These are phyloP conservation scores for Pseudogymnoascus destructans DNA, from an alignment of 2,329 filamentous ascomycete species.

Conservation along the genomic window DNA sequence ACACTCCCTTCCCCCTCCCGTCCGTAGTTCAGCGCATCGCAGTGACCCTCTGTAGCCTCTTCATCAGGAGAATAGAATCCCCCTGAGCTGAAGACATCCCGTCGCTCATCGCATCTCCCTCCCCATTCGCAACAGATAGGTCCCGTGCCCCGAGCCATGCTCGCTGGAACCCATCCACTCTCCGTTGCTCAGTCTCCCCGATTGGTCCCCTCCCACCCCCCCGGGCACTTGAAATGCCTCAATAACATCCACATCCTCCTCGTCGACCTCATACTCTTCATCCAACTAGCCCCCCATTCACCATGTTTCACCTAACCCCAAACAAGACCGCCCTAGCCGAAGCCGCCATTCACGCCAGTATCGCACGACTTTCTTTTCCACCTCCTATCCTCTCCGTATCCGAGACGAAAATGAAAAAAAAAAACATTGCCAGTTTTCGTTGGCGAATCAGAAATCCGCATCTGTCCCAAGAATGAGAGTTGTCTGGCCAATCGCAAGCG, in stretches of 20 bases:
- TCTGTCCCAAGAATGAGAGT: neutral
- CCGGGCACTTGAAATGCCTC: constrained; percentile 7
- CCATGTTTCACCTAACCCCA: neutral
- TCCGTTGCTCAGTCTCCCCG: neutral
- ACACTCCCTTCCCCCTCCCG: constrained; percentile 2
- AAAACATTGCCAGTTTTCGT: neutral
- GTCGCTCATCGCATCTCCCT: neutral
- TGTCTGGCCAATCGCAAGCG: neutral
- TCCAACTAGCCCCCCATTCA: neutral
- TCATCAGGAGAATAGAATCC: neutral
- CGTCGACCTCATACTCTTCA: neutral
- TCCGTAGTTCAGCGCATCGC: neutral
- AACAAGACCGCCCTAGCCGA: neutral
- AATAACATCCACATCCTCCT: neutral
- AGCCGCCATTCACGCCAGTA: neutral
- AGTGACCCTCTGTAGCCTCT: neutral
- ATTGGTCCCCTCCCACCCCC: neutral
- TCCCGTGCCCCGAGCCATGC: neutral
- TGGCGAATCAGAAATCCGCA: neutral
- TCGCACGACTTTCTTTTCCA: neutral
- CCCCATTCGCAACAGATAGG: neutral
- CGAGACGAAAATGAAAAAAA: constrained; percentile 3
- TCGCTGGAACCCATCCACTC: neutral
- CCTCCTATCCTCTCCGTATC: constrained; percentile 6
- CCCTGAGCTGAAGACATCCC: neutral